Conservation (phyloP, 164 flowering plant species). For the Euptelea pleiosperma region DNA sequence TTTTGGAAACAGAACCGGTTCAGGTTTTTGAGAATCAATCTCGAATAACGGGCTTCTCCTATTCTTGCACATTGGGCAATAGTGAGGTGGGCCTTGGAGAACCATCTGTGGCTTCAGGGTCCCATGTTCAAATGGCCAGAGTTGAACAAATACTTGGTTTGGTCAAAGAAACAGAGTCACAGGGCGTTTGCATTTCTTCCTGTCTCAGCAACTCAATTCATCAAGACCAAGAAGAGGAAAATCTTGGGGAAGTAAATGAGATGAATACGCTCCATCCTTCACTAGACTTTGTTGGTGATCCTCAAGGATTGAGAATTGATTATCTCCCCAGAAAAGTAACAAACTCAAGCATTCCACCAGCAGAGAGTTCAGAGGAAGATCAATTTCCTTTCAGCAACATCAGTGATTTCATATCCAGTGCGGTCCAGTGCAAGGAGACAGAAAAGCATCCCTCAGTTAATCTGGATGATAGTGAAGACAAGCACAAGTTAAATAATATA, state of each 20-base stretch:
- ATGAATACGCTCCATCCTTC: conserved; percentile 13
- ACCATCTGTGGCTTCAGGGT: conserved; percentile 5
- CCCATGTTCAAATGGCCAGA: conserved; percentile 11
- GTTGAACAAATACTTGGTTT: conserved; percentile 18
- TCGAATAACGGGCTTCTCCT: conserved; percentile 6
- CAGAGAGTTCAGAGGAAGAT: conserved; percentile 44
- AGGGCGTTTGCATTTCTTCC: conserved; percentile 12
- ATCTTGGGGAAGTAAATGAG: conserved; percentile 17
- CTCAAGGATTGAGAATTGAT: conserved; percentile 16
- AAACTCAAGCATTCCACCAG: conserved; percentile 11
- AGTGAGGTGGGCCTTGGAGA: conserved; percentile 14
- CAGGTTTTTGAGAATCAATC: conserved; percentile 17
- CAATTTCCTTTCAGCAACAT: conserved; percentile 48
- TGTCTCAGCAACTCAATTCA: conserved; percentile 15
- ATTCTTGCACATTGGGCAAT: conserved; percentile 7
- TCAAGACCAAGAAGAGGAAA: conserved; percentile 24
- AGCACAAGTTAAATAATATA: conserved; percentile 5
- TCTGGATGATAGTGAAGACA: conserved; percentile 22
- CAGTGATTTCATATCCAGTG: conserved; percentile 27
- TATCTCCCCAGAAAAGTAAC: background rate
- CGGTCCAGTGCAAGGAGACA: conserved; percentile 17
- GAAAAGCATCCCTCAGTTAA: conserved; percentile 16
- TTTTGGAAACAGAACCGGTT: conserved; percentile 9
- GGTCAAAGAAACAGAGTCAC: conserved; percentile 17
- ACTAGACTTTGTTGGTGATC: conserved; percentile 10